These are phyloP conservation scores for Artemisia argyi DNA, from an alignment of 129 eudicot species.

Conservation along the genomic window DNA sequence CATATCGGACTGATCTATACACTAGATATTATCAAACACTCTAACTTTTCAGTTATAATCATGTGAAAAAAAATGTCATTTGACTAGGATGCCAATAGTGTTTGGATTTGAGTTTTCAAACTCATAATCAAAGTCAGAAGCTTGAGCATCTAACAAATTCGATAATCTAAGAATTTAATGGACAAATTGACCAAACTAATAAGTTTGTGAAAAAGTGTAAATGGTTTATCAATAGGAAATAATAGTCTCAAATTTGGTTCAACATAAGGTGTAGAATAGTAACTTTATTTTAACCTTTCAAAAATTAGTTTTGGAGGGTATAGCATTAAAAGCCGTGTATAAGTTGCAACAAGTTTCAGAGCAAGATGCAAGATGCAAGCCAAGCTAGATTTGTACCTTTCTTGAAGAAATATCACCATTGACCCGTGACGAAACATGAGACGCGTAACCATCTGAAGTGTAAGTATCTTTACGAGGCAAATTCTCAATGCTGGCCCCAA, in stretches of 20 bases:
- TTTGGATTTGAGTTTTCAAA: neutral
- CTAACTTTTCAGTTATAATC: neutral
- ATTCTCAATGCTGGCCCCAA: slow-evolving; percentile 46
- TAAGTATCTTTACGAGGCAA: slow-evolving; percentile 34
- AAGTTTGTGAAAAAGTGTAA: no score
- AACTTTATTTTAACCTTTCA: neutral
- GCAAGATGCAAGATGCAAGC: slow-evolving; percentile 3
- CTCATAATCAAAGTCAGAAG: no score
- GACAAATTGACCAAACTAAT: no score
- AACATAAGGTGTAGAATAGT: neutral
- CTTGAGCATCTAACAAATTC: no score
- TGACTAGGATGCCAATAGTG: no score
- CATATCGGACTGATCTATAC: neutral
- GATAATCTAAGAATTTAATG: no score
- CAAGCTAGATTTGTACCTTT: slow-evolving; percentile 20
- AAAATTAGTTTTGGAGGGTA: no score
- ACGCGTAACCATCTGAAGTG: slow-evolving; percentile 36
- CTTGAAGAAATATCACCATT: slow-evolving; percentile 25
- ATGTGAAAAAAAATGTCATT: neutral
- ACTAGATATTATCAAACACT: neutral
- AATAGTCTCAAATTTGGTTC: no score
- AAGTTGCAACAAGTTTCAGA: no score
- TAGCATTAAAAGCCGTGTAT: no score
- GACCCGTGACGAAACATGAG: slow-evolving; percentile 29
- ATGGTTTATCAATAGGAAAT: no score